Conservation (phyloP, 352 stramenopile genomes). For the Globisporangium barbulae region DNA sequence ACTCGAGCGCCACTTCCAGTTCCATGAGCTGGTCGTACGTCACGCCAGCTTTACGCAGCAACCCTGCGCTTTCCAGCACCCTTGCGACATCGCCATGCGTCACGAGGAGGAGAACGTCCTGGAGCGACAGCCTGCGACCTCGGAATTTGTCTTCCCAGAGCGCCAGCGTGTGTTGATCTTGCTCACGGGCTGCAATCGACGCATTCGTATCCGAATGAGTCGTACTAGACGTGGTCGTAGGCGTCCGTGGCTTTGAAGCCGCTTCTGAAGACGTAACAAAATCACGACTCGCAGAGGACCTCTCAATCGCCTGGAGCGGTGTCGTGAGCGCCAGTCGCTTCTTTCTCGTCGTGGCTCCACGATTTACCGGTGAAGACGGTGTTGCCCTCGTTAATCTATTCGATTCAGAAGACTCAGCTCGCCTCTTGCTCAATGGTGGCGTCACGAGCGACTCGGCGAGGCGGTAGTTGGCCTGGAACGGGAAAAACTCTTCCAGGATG, state of each 20-base stretch:
- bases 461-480: slow-evolving; percentile 26
- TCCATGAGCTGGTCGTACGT: slow-evolving; percentile 54
- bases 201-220: background rate
- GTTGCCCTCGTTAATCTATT: background rate
- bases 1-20: slow-evolving; percentile 39
- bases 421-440: background rate
- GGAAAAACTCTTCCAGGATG: slow-evolving; percentile 36
- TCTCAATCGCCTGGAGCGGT: slow-evolving; percentile 6
- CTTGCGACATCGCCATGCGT: slow-evolving; percentile 30
- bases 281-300: background rate
- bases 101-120: slow-evolving; percentile 51
- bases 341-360: slow-evolving; percentile 8
- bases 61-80: slow-evolving; percentile 40
- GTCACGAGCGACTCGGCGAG: slow-evolving; percentile 17
- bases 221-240: background rate
- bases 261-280: background rate
- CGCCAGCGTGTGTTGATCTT: slow-evolving; percentile 20
- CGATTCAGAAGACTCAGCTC: background rate
- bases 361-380: background rate
- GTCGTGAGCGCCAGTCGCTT: slow-evolving; percentile 10
- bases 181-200: background rate
- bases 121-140: slow-evolving; percentile 24
- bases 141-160: slow-evolving; percentile 67
- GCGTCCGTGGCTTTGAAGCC: background rate
- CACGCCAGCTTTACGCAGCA: slow-evolving; percentile 30